phyloP scores from a whole-genome alignment of 2,329 filamentous ascomycete genomes.

The Lachnellula hyalina region DNA sequence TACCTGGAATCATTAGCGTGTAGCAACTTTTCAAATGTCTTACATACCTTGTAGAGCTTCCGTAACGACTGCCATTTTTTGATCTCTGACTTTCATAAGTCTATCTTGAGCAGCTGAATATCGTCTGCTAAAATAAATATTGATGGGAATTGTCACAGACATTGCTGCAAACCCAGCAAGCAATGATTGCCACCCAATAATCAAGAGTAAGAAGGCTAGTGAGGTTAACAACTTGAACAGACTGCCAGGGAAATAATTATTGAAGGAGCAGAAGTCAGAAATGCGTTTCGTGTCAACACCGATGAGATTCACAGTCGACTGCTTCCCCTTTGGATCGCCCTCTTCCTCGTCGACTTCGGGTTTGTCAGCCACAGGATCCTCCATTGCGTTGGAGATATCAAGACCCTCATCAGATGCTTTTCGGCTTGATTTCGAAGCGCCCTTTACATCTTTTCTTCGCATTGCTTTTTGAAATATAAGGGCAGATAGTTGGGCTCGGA shows the following conservation, averaged over 20 bases:
- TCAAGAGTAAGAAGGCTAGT: conserved; percentile 57
- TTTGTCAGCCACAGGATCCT: conserved; percentile 28
- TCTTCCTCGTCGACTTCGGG: conserved; percentile 35
- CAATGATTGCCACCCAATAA: conserved; percentile 68
- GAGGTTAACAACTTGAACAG: conserved; percentile 60
- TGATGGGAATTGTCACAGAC: conserved; percentile 60
- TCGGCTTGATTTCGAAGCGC: conserved; percentile 43
- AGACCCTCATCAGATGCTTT: conserved; percentile 21
- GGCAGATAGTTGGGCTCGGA: conserved; percentile 65
- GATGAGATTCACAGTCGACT: conserved; percentile 72
- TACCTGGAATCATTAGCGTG: conserved; percentile 32
- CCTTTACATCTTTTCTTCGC: conserved; percentile 71
- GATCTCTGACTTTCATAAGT: conserved; percentile 71
- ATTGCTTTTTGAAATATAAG: conserved; percentile 74
- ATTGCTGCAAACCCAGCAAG: conserved; percentile 61
- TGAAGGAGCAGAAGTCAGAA: conserved; percentile 61
- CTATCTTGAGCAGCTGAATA: conserved; percentile 61
- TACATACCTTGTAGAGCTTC: conserved; percentile 62
- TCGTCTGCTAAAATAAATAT: conserved; percentile 59
- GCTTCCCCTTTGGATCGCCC: conserved; percentile 54
- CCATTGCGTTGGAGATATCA: conserved; percentile 25
- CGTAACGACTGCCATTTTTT: conserved; percentile 69
- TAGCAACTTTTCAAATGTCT: background rate
- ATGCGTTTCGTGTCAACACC: conserved; percentile 70
- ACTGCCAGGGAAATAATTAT: conserved; percentile 59